Percentiles rank a stretch among this genome's conserved stretches.
These are phyloP conservation scores for Sphagnum magellanicum DNA, from an alignment of 228 moss, liverwort and hornwort species.

Conservation along the genomic window DNA sequence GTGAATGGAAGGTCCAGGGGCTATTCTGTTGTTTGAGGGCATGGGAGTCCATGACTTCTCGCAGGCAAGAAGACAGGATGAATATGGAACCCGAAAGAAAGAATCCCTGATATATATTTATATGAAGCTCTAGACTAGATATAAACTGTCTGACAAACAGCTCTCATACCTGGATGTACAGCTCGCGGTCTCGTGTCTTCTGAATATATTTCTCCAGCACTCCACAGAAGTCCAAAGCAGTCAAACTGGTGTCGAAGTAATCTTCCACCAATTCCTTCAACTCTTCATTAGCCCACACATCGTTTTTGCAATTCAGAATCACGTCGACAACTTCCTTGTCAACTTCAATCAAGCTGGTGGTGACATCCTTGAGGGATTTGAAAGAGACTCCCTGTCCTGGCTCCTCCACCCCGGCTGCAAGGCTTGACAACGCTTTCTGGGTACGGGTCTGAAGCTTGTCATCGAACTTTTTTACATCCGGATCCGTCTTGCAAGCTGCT, in stretches of 20 bases:
- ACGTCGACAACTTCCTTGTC: constrained; percentile 65
- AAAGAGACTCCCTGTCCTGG: constrained; percentile 57
- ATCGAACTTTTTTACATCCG: constrained; percentile 62
- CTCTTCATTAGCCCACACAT: constrained; percentile 80
- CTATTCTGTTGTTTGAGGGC: neutral
- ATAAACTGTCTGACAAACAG: neutral
- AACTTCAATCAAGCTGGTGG: constrained; percentile 60
- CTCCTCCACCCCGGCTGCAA: constrained; percentile 52
- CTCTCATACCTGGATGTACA: constrained; percentile 41
- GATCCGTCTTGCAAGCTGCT: constrained; percentile 53
- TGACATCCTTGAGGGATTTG: constrained; percentile 62
- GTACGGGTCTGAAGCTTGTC: constrained; percentile 57
- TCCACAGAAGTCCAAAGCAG: constrained; percentile 60
- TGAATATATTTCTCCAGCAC: constrained; percentile 62
- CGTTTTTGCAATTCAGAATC: constrained; percentile 60
- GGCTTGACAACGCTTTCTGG: constrained; percentile 45
- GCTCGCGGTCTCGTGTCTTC: constrained; percentile 67
- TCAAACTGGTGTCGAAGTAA: constrained; percentile 58
- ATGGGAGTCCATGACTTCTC: neutral
- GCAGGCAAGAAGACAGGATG: neutral
- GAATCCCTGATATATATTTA: neutral
- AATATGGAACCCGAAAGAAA: neutral
- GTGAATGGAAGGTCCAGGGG: neutral
- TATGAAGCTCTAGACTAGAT: neutral
- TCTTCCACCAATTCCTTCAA: constrained; percentile 74